phyloP scores from a whole-genome alignment of 177 flowering plant species.

The Vitis hybrid region DNA sequence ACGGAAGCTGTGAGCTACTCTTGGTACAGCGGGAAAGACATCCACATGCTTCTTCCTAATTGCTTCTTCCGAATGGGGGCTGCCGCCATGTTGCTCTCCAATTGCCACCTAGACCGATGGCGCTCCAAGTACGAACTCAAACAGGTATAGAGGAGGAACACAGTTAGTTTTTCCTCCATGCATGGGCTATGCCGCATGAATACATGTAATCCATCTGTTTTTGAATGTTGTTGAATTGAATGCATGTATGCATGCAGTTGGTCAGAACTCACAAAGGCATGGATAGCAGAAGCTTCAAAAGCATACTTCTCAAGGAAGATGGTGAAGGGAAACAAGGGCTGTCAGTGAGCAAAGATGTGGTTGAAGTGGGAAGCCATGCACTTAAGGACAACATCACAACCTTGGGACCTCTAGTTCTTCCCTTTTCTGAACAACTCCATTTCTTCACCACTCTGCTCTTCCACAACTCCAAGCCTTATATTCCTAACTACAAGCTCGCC shows the following conservation, averaged over 20 bases:
- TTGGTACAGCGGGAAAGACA: constrained; percentile 68
- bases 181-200: neutral
- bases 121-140: constrained; percentile 69
- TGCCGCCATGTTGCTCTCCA: constrained; percentile 72
- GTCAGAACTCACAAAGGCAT: constrained; percentile 72
- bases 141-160: constrained; percentile 32
- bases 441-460: constrained; percentile 43
- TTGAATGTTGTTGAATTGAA: neutral
- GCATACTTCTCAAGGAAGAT: constrained; percentile 53
- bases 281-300: constrained; percentile 49
- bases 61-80: constrained; percentile 83
- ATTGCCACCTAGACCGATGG: constrained; percentile 42
- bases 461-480: constrained; percentile 44
- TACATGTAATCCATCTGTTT: neutral
- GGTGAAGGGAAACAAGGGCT: constrained; percentile 45
- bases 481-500: constrained; percentile 64
- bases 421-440: constrained; percentile 47
- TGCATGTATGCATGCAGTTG: constrained; percentile 21
- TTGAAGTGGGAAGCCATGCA: constrained; percentile 69
- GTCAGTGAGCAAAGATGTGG: constrained; percentile 46
- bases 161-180: no score
- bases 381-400: constrained; percentile 68
- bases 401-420: constrained; percentile 58
- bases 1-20: constrained; percentile 52
- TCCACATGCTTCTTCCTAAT: constrained; percentile 67